These are phyloP conservation scores for Bombardia bombarda DNA, from an alignment of 495 filamentous ascomycete genomes.

Conservation along the genomic window DNA sequence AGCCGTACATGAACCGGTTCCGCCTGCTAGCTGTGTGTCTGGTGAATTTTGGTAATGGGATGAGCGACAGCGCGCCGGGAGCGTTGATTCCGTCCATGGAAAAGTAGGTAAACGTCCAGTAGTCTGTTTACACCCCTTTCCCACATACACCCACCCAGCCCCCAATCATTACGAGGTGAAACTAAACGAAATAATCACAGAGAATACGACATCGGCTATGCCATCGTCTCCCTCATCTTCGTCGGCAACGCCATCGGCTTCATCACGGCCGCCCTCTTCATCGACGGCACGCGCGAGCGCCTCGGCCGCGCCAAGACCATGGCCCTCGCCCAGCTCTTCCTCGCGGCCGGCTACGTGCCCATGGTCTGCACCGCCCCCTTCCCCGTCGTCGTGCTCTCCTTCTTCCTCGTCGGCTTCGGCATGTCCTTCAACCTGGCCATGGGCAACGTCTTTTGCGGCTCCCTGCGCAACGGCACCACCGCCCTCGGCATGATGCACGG, in stretches of 20 bases:
- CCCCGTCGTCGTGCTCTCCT: slow-evolving; percentile 53
- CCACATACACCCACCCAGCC: too few relatives aligned
- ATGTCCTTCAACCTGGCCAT: slow-evolving; percentile 59
- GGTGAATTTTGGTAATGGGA: slow-evolving; percentile 47
- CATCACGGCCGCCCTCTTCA: slow-evolving; percentile 59
- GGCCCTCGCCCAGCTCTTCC: slow-evolving; percentile 45
- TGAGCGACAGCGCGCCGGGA: slow-evolving; percentile 60
- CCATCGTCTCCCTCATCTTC: slow-evolving; percentile 71
- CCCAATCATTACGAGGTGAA: too few relatives aligned
- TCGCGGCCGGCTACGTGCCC: slow-evolving; percentile 48
- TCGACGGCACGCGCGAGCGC: slow-evolving; percentile 46
- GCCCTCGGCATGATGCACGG: slow-evolving; percentile 60
- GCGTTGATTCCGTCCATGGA: slow-evolving; percentile 68
- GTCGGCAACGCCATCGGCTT: slow-evolving; percentile 72
- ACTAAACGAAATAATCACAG: too few relatives aligned
- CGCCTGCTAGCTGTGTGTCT: slow-evolving; percentile 39
- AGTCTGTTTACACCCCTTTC: too few relatives aligned
- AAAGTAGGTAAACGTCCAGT: slow-evolving; percentile 34
- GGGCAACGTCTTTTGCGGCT: slow-evolving; percentile 68
- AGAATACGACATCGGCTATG: slow-evolving; percentile 63
- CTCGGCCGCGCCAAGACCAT: slow-evolving; percentile 58
- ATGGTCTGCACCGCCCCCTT: slow-evolving; percentile 62
- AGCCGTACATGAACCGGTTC: slow-evolving; percentile 31
- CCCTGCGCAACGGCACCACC: slow-evolving; percentile 53
- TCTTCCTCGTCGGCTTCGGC: slow-evolving; percentile 62